phyloP scores from a whole-genome alignment of 73 alveolate species.

The Strombidium stylifer region DNA sequence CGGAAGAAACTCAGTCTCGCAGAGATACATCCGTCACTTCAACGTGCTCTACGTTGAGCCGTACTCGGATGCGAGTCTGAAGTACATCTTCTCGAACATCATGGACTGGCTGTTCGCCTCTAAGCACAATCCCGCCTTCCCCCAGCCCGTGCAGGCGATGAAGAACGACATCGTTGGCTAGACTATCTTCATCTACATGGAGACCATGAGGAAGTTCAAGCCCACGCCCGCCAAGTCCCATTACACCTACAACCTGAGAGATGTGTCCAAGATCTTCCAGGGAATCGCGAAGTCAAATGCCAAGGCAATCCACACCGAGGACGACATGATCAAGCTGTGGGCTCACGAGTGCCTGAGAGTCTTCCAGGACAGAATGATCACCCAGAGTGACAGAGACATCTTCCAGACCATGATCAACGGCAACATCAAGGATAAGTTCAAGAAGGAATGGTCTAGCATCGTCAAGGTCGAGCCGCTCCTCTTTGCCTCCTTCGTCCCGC shows the following conservation, averaged over 20 bases:
- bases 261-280: conserved; percentile 97
- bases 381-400: conserved; percentile 87
- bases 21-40: conserved; percentile 92
- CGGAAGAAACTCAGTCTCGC: conserved; percentile 91
- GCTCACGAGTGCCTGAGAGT: conserved; percentile 99
- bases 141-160: conserved; percentile 54
- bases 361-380: conserved; percentile 97
- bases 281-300: conserved; percentile 91
- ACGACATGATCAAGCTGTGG: conserved; percentile 96
- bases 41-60: conserved; percentile 91
- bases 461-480: conserved; percentile 89
- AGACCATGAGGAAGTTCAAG: conserved; percentile 36
- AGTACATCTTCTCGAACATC: conserved; percentile 84
- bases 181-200: conserved; percentile 50
- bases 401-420: conserved; percentile 92
- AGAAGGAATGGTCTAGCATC: conserved; percentile 84
- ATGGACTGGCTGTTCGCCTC: conserved; percentile 92
- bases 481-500: conserved; percentile 90
- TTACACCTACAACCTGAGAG: conserved; percentile 99
- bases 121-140: conserved; percentile 70
- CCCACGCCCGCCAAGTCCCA: conserved; percentile 99
- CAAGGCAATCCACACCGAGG: conserved; percentile 74
- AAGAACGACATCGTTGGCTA: conserved; percentile 42
- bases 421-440: conserved; percentile 79
- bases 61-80: conserved; percentile 89